Evolutionary conservation across 441 rosid species (phyloP), one percentile per base, ranked within the genome.

Genomic region (Flueggea neowawraea): DNA sequence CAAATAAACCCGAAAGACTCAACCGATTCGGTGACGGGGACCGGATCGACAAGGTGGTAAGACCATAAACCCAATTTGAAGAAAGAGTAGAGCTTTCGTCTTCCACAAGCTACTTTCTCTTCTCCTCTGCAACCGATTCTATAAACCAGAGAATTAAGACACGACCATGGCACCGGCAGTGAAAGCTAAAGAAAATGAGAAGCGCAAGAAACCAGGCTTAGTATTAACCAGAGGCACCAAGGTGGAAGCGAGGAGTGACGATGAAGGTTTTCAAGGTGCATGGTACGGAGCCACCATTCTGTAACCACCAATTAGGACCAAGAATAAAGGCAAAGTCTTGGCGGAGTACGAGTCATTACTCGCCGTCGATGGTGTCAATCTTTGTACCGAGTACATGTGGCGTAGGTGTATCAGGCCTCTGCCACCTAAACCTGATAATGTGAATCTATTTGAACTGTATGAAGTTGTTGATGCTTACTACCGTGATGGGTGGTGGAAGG

Each of bases 401-500:
- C 5, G 9, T 10, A 31, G 4, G 9, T 78, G 65, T 76, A 52
- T 90, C 12, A 75, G 98, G 58, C 98, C 97, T 16, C 51, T 67
- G 52, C 80, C 85, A 12, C 95, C 92, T 17, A 56, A 51, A 9
- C 6, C 9, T 2, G 5, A 5, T 54, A 5, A 54, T 36, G 41
- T 36, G 51, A 63, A 43, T 49, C 55, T 69, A 58, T 72, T 86
- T 52, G 61, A 44, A 57, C 66, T 73, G 10, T 79, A 82, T 36
- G 89, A 85, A 0, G 84, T 78, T 16, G 95, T 94, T 39, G 95
- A 91, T 55, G 98, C 89, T 0, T 70, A 36, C 45, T 50, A 83
- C 48, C 73, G 72, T 66, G 96, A 89, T 16, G 96, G 94, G 14
- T 94, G 98, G 98, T 87, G 98, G 98, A 86, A 80, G 64, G 98